Percentiles rank a stretch among this genome's conserved stretches.
These are phyloP conservation scores for Beauveria sp. DNA, from an alignment of 2,329 filamentous ascomycete species.

Conservation along the genomic window DNA sequence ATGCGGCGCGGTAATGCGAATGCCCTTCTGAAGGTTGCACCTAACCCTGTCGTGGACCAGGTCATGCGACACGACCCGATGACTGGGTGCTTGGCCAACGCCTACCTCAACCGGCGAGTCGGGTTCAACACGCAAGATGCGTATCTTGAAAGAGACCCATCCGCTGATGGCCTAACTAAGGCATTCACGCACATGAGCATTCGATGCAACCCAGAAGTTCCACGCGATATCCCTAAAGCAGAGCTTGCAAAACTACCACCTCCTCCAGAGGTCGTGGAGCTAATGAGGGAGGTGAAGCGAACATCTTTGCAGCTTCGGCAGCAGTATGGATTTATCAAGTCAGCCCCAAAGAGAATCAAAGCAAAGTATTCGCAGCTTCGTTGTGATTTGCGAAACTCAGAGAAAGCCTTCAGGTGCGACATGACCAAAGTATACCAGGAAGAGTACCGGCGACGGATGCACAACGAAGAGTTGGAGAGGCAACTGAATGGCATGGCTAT, in stretches of 20 bases:
- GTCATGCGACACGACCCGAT: too few species aligned
- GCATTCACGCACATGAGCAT: not conserved
- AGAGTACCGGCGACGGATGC: not conserved
- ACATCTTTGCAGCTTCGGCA: not conserved
- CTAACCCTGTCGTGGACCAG: too few species aligned
- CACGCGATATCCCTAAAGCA: constrained; percentile 6
- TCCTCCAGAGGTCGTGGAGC: not conserved
- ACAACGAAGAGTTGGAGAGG: constrained; percentile 10
- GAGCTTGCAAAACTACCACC: constrained; percentile 9
- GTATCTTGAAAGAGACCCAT: too few species aligned
- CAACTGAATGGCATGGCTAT: not conserved
- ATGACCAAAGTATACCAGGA: constrained; percentile 10
- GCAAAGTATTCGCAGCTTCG: too few species aligned
- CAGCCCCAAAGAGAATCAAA: too few species aligned
- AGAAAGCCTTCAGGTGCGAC: constrained; percentile 8
- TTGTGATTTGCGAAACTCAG: constrained; percentile 3
- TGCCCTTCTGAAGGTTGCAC: too few species aligned
- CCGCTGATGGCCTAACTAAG: not conserved
- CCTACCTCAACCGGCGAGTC: too few species aligned
- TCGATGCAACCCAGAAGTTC: constrained; percentile 8
- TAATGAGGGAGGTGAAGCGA: not conserved
- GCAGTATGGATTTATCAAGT: constrained; percentile 11
- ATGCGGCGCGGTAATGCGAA: too few species aligned
- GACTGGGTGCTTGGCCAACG: too few species aligned
- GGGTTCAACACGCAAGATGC: too few species aligned